phyloP scores from a whole-genome alignment of 2,329 filamentous ascomycete genomes.

The Stagonosporopsis chrysanthemi region DNA sequence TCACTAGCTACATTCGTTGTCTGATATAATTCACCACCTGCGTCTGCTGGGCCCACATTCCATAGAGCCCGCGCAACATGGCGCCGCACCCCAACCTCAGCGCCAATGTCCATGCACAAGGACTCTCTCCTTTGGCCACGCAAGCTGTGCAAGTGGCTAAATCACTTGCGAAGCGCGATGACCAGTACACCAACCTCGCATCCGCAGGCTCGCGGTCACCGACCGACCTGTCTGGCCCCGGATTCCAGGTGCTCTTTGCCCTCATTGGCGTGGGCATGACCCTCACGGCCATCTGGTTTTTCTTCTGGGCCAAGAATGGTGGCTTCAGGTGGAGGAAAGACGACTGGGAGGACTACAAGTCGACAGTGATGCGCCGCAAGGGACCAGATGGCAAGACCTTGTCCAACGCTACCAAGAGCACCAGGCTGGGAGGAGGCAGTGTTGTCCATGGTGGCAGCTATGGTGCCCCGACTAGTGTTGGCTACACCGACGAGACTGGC shows the following conservation, averaged over 20 bases:
- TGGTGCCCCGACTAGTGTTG: constrained; percentile 47
- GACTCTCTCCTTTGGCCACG: constrained; percentile 42
- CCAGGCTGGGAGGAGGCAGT: constrained; percentile 85
- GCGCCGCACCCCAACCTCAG: constrained; percentile 42
- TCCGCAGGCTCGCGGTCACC: constrained; percentile 49
- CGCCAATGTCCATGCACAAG: constrained; percentile 20
- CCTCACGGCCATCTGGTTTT: constrained; percentile 87
- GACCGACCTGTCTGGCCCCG: constrained; percentile 57
- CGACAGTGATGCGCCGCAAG: constrained; percentile 85
- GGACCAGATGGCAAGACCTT: constrained; percentile 89
- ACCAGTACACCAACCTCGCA: constrained; percentile 31
- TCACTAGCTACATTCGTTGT: constrained; percentile 19
- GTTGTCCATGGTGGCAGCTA: constrained; percentile 71
- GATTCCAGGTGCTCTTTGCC: constrained; percentile 85
- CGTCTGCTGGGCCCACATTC: constrained; percentile 19
- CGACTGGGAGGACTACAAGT: constrained; percentile 99
- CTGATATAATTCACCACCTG: constrained; percentile 13
- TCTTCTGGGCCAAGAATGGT: constrained; percentile 94
- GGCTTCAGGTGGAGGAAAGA: constrained; percentile 85
- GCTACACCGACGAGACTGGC: constrained; percentile 56
- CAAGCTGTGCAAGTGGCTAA: constrained; percentile 40
- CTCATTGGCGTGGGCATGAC: constrained; percentile 81
- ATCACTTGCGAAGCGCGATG: constrained; percentile 40
- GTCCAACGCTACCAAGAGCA: constrained; percentile 81
- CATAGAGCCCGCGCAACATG: constrained; percentile 33